Evolutionary conservation across 1,139 yeast species (phyloP).

Genomic region (Komagataea norvegica): DNA sequence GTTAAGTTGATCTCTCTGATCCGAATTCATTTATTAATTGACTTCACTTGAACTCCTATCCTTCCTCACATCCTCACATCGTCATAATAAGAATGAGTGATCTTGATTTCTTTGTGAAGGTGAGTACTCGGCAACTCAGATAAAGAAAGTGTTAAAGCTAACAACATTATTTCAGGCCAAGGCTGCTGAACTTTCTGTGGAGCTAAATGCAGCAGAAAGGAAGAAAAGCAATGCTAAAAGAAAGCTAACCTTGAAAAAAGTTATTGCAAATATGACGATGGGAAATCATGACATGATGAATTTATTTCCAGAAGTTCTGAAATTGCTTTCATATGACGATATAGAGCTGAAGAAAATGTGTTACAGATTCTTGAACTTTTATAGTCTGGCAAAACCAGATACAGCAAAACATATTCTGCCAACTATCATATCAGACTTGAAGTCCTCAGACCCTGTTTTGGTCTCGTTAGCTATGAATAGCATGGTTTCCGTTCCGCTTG

Average conservation of each 20-base stretch:
- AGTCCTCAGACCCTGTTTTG: slow-evolving; percentile 37
- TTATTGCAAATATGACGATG: slow-evolving; percentile 78
- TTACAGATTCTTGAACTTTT: slow-evolving; percentile 54
- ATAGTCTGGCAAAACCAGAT: slow-evolving; percentile 55
- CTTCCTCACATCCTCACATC: not conserved
- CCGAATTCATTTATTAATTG: too few species aligned
- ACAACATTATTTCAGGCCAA: slow-evolving; percentile 13
- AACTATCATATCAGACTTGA: slow-evolving; percentile 48
- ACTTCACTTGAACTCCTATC: too few species aligned
- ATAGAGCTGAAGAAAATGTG: slow-evolving; percentile 70
- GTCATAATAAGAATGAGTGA: slow-evolving; percentile 22
- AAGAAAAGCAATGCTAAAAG: slow-evolving; percentile 37
- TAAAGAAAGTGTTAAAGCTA: not conserved
- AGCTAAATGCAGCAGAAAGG: slow-evolving; percentile 31
- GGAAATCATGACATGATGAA: slow-evolving; percentile 73
- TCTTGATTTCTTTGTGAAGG: slow-evolving; percentile 22
- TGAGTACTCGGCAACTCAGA: too few species aligned
- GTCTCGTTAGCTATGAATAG: slow-evolving; percentile 62
- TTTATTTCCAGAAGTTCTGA: slow-evolving; percentile 63
- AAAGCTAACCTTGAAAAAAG: slow-evolving; percentile 63
- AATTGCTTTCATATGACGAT: slow-evolving; percentile 59
- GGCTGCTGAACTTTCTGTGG: slow-evolving; percentile 32
- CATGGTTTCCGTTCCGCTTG: slow-evolving; percentile 52
- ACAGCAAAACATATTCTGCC: slow-evolving; percentile 55
- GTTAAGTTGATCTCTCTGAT: too few species aligned